phyloP scores from a whole-genome alignment of 345 rosid genomes.

The Lepidium aucheri region DNA sequence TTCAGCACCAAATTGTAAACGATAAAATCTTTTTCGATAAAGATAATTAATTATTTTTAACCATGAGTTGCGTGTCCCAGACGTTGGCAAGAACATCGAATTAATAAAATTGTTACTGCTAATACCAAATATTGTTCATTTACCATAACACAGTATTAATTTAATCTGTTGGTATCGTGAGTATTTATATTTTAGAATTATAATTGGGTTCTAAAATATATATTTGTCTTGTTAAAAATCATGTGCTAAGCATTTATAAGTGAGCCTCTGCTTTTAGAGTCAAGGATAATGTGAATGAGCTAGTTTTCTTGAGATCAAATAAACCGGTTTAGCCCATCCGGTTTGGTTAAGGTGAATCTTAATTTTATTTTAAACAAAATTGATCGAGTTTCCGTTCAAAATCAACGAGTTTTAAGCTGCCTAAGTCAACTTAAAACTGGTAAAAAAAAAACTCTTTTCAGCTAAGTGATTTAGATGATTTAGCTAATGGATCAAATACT shows the following conservation, averaged over 20 bases:
- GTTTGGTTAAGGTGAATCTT: background rate
- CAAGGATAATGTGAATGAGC: background rate
- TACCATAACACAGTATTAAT: background rate
- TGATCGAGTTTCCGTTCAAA: background rate
- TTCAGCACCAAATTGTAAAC: background rate
- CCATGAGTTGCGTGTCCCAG: background rate
- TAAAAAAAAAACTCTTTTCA: too few species aligned
- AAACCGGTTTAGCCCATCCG: background rate
- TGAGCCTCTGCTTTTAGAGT: background rate
- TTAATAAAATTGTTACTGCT: background rate
- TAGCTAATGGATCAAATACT: too few species aligned
- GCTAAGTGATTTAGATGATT: too few species aligned
- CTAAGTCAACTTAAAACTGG: too few species aligned
- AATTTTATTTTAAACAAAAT: background rate
- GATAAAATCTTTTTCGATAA: background rate
- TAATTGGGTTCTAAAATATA: background rate
- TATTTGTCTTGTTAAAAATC: background rate
- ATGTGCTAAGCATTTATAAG: background rate
- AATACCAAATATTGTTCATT: background rate
- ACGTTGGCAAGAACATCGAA: background rate
- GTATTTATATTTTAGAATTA: too few species aligned
- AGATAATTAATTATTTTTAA: background rate
- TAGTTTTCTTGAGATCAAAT: background rate
- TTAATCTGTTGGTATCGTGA: too few species aligned
- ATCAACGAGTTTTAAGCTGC: background rate